Conservation (phyloP, 1,284 basidiomycete genomes). For the Austroboletus niveus region DNA sequence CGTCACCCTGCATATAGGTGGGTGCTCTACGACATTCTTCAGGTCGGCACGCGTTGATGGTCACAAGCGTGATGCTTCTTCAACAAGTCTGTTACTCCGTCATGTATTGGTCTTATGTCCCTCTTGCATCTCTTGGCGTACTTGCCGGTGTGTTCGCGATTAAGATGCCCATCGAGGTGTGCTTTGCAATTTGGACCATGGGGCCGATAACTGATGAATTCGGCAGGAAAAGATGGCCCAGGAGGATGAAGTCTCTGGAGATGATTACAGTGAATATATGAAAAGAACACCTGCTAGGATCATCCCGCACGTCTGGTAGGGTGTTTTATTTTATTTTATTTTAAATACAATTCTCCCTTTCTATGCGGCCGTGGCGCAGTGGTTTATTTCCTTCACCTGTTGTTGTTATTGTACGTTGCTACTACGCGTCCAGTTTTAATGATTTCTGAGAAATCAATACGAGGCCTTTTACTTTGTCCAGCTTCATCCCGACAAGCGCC, state of each 20-base stretch:
- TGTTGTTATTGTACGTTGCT: conserved; percentile 5
- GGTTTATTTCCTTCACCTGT: background rate
- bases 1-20: conserved; percentile 35
- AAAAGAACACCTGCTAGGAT: conserved; percentile 29
- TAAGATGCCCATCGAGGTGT: conserved; percentile 37
- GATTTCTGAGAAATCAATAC: conserved; percentile 29
- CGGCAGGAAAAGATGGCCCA: conserved; percentile 31
- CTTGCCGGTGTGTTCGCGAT: conserved; percentile 25
- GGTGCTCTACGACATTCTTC: background rate
- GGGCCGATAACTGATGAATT: conserved; percentile 4
- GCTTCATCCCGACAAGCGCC: conserved; percentile 35
- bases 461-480: conserved; percentile 32
- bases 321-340: background rate
- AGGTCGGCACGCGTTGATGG: background rate
- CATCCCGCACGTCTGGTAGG: conserved; percentile 38
- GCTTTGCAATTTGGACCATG: background rate
- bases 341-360: background rate
- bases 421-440: conserved; percentile 18
- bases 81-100: conserved; percentile 27
- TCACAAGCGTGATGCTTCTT: conserved; percentile 27
- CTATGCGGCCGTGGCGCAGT: background rate
- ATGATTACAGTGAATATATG: conserved; percentile 37
- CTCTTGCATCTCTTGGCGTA: conserved; percentile 27
- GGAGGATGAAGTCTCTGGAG: conserved; percentile 27
- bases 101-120: conserved; percentile 39